Base-by-base conservation (phyloP, 2,329 filamentous ascomycete genomes). In the Penicillium sp. region DNA sequence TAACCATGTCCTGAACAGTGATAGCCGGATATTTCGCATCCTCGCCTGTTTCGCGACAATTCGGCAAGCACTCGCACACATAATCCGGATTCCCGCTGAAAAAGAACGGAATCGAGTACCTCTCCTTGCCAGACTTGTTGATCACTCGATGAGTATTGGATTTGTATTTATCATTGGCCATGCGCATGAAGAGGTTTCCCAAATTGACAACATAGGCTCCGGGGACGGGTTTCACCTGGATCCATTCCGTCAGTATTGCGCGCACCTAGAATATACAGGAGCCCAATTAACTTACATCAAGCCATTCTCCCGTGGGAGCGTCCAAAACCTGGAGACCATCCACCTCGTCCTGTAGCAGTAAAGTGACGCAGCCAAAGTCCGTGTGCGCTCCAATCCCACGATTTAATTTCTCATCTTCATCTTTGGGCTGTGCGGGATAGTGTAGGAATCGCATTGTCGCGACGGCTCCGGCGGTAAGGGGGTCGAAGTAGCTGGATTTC, bases 71-170 rank as follows among this genome's bases (percentile, higher is more conserved):
- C 55, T 74, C 64, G 47, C 78, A 75, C 8, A 76, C 57, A 55
- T 75, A 79, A 51, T 79, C 76, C 1, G 76, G 76, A 46, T 80
- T 79, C 1, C 77, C 75, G n/a, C 67, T 72, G 56, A 75, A 78
- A 61, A 78, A 78, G 54, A 79, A 76, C 0, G 75, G 75, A 50
- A 78, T 76, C 1, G 69, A 74, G 57, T 79, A 78, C 8, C 77
- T 63, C 57, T 79, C 75, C 9, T 59, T 44, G 0, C 72, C 72
- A 11, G 72, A 73, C 48, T 70, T 68, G 61, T 78, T 78, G 50
- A 79, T 78, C 0, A 78, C 77, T 0, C 76, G 71, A 56, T 78
- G 77, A 13, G 72, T 62, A 49, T 76, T 77, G 0, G 71, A 75
- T n/a, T 73, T 75, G 57, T 77, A 79, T 48, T 65, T 69, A 55